phyloP scores from a whole-genome alignment of 345 rosid genomes.

The Microcos paniculata region DNA sequence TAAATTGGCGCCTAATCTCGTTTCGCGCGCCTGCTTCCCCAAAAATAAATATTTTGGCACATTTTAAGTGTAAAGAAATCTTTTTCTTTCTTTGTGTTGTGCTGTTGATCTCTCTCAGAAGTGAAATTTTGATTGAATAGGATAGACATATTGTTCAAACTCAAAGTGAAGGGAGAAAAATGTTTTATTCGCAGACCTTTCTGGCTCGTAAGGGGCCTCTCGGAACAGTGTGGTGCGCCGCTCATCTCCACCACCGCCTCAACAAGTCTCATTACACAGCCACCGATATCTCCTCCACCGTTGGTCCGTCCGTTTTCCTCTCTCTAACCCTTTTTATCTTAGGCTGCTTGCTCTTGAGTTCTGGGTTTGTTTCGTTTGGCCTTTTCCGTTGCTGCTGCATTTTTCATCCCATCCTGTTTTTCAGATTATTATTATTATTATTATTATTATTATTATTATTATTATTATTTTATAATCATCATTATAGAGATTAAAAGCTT shows the following conservation, averaged over 20 bases:
- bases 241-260: constrained; percentile 76
- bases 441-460: no score
- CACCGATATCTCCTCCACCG: constrained; percentile 66
- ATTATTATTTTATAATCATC: not conserved
- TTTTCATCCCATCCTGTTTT: no score
- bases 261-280: constrained; percentile 77
- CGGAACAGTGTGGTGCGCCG: constrained; percentile 89
- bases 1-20: not conserved
- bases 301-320: constrained; percentile 50
- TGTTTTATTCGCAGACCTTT: constrained; percentile 82
- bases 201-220: constrained; percentile 74
- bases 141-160: no score
- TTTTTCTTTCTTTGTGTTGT: no score
- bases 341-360: not conserved
- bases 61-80: no score
- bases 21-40: not conserved
- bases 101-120: constrained; percentile 20
- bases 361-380: not conserved
- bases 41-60: no score
- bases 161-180: constrained; percentile 13
- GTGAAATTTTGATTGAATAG: not conserved
- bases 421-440: no score
- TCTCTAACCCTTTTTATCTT: not conserved
- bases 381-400: no score
- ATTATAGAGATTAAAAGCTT: not conserved